Evolutionary conservation across 139 green algal species (phyloP), one percentile per base, ranked within the genome.

Genomic region (Picocystis salinarum): DNA sequence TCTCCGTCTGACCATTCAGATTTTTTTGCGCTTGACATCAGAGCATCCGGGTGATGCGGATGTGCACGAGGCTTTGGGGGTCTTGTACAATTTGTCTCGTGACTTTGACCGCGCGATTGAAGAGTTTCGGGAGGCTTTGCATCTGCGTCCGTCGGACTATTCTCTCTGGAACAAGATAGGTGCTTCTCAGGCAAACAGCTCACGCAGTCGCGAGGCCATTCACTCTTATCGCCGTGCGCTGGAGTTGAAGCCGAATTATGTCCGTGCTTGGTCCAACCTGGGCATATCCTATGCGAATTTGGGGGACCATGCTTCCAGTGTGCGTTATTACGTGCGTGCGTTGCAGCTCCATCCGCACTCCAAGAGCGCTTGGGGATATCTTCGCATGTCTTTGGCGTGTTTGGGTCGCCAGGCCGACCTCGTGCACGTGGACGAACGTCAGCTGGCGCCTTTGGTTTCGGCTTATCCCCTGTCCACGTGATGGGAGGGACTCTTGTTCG

Each of bases 241-340:
- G 34, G 77, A 93, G 36, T 47, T 92, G 1, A 99, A 96, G 62
- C 83, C 89, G 51, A 96, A 95, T 71, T 99, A 99, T 72, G 87
- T 95, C 70, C 71, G 89, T 0, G 88, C 83, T 4, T 98, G 89
- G 89, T 79, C 79, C 39, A 99, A 99, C 71, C 86, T 97, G 79
- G 89, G 89, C 41, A 97, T 99, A 60, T 71, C 51, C 45, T 82
- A 83, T 53, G 47, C 59, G 17, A 76, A 76, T 47, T 42, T 66
- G 4, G 45, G 7, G n/a, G 23, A 49, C n/a, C 39, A 49, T 18
- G 13, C 12, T 29, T n/a, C 37, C 28, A 19, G 28, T 5, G 42
- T 29, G 6, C 12, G 25, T 18, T 39, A 37, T n/a, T 49, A 49
- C 42, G 36, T 91, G 23, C 60, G 73, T 1, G 85, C 88, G 9